These are phyloP conservation scores for Cryptomeria japonica DNA, from an alignment of 75 land plant species.

Conservation along the genomic window DNA sequence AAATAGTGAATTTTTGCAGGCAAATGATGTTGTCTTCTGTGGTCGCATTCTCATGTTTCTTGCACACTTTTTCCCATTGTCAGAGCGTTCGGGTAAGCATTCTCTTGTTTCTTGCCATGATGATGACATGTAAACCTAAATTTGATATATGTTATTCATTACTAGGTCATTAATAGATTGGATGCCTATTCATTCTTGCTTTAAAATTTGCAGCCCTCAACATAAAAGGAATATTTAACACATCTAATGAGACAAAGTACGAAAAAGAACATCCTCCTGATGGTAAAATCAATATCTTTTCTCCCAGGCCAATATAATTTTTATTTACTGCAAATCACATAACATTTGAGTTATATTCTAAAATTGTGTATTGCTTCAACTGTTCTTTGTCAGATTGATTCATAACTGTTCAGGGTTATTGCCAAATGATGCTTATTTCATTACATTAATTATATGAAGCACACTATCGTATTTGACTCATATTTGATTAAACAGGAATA, in stretches of 20 bases:
- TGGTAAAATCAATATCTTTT: slow-evolving; percentile 44
- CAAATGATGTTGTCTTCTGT: slow-evolving; percentile 99
- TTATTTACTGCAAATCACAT: background rate
- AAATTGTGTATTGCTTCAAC: background rate
- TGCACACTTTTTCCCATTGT: slow-evolving; percentile 96
- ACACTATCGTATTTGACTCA: background rate
- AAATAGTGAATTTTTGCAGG: slow-evolving; percentile 42
- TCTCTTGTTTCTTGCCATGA: background rate
- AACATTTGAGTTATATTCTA: background rate
- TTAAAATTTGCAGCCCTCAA: slow-evolving; percentile 75
- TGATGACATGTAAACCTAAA: background rate
- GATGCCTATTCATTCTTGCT: background rate
- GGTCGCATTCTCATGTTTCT: slow-evolving; percentile 99
- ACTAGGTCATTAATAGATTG: background rate
- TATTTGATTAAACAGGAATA: slow-evolving; percentile 47
- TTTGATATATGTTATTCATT: background rate
- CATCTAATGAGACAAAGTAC: slow-evolving; percentile 95
- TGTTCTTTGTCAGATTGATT: background rate
- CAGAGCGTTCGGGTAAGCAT: slow-evolving; percentile 86
- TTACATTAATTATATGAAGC: background rate
- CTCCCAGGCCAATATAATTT: background rate
- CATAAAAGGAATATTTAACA: slow-evolving; percentile 96
- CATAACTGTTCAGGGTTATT: background rate
- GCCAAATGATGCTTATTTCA: slow-evolving; percentile 2
- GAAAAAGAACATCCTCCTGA: slow-evolving; percentile 88